phyloP scores from a whole-genome alignment of 257 asterid species.

The Apocynum venetum region DNA sequence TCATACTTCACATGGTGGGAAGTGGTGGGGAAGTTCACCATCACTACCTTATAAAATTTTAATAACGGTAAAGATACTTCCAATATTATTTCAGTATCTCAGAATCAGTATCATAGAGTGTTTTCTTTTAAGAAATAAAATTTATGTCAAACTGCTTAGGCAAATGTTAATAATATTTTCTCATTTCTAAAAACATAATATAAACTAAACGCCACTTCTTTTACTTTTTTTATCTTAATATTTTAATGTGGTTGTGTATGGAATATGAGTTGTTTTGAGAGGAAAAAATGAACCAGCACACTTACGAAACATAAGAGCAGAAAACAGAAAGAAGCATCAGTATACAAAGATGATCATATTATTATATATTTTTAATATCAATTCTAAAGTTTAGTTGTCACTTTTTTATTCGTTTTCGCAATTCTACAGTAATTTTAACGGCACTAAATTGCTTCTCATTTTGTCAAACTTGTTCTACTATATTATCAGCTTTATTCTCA shows the following conservation, averaged over 20 bases:
- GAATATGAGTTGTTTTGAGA: neutral
- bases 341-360: neutral
- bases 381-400: neutral
- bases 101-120: neutral
- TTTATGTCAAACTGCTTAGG: no score
- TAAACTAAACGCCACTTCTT: neutral
- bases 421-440: neutral
- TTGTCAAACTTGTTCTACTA: neutral
- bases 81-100: neutral
- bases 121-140: neutral
- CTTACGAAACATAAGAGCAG: neutral
- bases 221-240: no score
- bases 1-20: neutral
- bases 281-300: neutral
- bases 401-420: neutral
- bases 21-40: neutral
- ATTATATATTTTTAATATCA: neutral
- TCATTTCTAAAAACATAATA: no score
- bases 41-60: neutral
- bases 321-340: neutral
- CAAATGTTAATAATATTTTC: no score
- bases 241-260: neutral
- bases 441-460: neutral
- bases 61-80: neutral
- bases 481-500: neutral